phyloP scores from a whole-genome alignment of 768 basidiomycete species.

The Kondoa subrosea region DNA sequence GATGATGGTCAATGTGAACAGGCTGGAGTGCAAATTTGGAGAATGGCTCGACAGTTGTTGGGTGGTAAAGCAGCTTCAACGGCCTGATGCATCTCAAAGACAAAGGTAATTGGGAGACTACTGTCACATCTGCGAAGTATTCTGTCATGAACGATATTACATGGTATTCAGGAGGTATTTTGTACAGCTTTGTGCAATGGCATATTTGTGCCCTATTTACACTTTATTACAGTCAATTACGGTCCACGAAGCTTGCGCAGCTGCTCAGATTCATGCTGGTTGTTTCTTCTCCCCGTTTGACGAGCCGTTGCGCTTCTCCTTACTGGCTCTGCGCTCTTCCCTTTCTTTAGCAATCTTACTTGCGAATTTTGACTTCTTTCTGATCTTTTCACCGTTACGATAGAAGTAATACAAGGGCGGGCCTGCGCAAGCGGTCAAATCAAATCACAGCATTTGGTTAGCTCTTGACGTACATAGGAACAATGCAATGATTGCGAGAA shows the following conservation, averaged over 20 bases:
- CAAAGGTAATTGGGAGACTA: too few species aligned
- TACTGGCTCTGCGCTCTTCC: not conserved
- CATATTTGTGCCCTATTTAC: too few species aligned
- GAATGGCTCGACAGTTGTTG: not conserved
- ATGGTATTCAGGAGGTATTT: too few species aligned
- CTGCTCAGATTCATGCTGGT: not conserved
- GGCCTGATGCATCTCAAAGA: not conserved
- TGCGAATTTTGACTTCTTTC: slow-evolving; percentile 15
- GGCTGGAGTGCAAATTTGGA: not conserved
- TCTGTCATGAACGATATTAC: too few species aligned
- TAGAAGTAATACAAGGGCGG: slow-evolving; percentile 5
- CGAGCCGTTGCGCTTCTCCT: not conserved
- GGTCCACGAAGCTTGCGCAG: too few species aligned
- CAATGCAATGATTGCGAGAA: slow-evolving; percentile 3
- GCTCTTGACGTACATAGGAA: not conserved
- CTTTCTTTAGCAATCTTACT: slow-evolving; percentile 3
- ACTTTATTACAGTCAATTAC: too few species aligned
- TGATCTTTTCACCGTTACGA: slow-evolving; percentile 9
- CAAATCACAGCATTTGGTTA: too few species aligned
- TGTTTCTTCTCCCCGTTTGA: not conserved
- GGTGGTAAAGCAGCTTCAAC: not conserved
- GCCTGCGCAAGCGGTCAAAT: not conserved
- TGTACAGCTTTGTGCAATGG: too few species aligned
- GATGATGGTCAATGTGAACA: not conserved
- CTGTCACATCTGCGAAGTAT: too few species aligned